Base-by-base conservation (phyloP, 1,284 basidiomycete species). In the Fomitiporia mediterranea region DNA sequence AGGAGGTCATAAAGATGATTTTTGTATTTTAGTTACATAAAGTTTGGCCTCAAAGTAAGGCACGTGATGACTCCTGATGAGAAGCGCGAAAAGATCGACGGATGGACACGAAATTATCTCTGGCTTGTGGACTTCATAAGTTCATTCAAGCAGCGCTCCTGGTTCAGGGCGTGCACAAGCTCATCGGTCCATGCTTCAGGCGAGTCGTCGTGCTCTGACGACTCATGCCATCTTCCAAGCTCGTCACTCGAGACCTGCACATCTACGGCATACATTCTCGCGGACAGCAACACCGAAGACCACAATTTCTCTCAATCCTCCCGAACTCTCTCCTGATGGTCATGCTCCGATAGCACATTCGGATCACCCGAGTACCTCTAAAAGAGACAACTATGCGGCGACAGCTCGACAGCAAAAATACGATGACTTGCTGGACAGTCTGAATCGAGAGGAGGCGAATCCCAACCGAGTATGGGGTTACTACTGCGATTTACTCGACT, bases 401-500 rank as follows among this genome's bases (percentile, higher is more conserved):
- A 50, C 34, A 23, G 42, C 59, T 34, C 59, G 59, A 9, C 64
- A 65, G 38, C 67, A 64, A 58, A 73, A 71, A 59, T 64, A 68
- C 49, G 53, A 64, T n/a, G 70, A 69, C 46, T 64, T 78, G 1
- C 60, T 60, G 56, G 55, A 62, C 2, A 63, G 64, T 9, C 62
- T 78, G 25, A 62, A 64, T 11, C 64, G 60, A 38, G 62, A 64
- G 1, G 46, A 34, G 15, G 35, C 51, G 30, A 62, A 67, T 42
- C 75, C 77, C 2, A 72, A 76, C 27, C 71, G 72, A 23, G 74
- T 84, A 15, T 89, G 86, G 86, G 67, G 70, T 25, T 69, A 72
- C 63, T 89, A 89, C 67, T 67, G 74, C 49, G 80, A 80, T 60
- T 69, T 84, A 47, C 68, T 85, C 49, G 72, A 74, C 58, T 65